These are phyloP conservation scores for Nitzschia palea DNA, from an alignment of 108 stramenopile genomes.

Conservation along the genomic window DNA sequence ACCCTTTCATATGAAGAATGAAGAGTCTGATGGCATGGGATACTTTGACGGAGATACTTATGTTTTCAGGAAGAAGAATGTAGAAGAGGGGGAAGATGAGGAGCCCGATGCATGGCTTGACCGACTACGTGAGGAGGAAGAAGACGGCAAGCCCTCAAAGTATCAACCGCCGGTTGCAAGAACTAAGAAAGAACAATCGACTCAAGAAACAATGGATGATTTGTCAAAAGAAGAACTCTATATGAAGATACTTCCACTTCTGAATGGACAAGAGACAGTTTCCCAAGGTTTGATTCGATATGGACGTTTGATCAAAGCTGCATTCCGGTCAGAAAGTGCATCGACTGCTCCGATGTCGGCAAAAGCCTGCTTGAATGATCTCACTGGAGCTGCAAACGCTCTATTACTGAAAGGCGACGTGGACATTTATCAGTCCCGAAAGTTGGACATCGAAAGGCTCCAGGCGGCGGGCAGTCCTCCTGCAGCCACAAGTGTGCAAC, in stretches of 20 bases:
- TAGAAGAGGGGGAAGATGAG: constrained; percentile 33
- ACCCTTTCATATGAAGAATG: constrained; percentile 84
- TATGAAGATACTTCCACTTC: constrained; percentile 41
- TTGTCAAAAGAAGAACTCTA: constrained; percentile 47
- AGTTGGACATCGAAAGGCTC: constrained; percentile 46
- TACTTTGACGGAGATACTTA: constrained; percentile 89
- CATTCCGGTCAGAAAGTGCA: constrained; percentile 20
- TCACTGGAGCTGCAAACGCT: constrained; percentile 70
- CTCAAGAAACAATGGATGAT: constrained; percentile 23
- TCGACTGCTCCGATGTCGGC: neutral
- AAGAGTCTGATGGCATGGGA: constrained; percentile 74
- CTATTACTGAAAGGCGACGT: constrained; percentile 67
- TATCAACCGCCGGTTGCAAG: constrained; percentile 1
- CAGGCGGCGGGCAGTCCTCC: constrained; percentile 10
- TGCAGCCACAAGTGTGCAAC: neutral
- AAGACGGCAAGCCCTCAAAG: constrained; percentile 21
- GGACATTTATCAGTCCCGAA: constrained; percentile 67
- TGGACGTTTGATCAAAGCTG: constrained; percentile 48
- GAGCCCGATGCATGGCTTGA: constrained; percentile 87
- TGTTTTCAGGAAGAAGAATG: constrained; percentile 57
- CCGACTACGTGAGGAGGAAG: constrained; percentile 34
- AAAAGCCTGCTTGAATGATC: constrained; percentile 46
- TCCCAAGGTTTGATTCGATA: constrained; percentile 62
- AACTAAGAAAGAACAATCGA: constrained; percentile 22
- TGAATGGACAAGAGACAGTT: constrained; percentile 61